Conservation (phyloP, 2,329 filamentous ascomycete species). For the Beauveria brongniartii region DNA sequence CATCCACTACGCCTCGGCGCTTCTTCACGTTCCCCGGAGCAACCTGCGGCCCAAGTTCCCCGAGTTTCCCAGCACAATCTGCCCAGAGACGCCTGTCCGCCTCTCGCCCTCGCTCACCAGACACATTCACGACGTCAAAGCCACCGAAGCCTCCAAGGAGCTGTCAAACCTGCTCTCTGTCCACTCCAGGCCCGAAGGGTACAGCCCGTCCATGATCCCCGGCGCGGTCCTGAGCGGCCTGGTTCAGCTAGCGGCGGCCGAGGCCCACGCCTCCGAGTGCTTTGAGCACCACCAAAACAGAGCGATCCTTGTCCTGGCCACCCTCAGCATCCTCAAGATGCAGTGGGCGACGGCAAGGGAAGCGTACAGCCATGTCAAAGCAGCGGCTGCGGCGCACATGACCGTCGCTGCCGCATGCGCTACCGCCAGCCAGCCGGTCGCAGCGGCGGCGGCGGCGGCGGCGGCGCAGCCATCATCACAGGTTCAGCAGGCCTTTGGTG, state of each 20-base stretch:
- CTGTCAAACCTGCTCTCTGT: neutral
- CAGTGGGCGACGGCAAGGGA: neutral
- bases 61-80: neutral
- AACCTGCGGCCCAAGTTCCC: neutral
- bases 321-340: neutral
- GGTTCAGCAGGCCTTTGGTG: neutral
- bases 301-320: neutral
- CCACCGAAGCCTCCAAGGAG: neutral
- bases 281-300: slow-evolving; percentile 2
- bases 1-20: neutral
- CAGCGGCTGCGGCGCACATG: neutral
- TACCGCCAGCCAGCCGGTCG: neutral
- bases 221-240: neutral
- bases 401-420: neutral
- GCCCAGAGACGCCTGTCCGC: neutral
- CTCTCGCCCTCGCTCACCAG: neutral
- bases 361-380: neutral
- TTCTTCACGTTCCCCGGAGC: neutral
- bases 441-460: neutral
- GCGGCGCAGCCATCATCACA: no score
- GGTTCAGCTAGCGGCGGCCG: neutral
- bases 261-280: neutral
- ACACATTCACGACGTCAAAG: neutral
- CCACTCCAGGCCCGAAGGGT: neutral
- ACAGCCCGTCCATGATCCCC: neutral